Evolutionary conservation across 139 green algal species (phyloP).

Genomic region (Chlorella ohadii): DNA sequence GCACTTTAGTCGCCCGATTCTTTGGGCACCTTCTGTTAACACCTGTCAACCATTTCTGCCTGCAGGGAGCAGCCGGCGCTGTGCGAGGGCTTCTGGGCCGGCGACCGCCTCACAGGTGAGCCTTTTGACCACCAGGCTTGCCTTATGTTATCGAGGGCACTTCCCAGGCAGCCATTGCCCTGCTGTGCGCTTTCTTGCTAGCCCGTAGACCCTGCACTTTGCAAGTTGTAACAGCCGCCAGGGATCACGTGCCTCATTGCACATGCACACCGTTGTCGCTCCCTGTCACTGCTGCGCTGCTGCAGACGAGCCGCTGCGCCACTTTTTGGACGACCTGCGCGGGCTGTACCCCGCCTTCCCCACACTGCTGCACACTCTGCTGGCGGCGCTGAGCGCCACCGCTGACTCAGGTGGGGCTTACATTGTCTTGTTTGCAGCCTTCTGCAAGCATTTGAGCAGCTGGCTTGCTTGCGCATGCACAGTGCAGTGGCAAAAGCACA

Average conservation of each 20-base stretch:
- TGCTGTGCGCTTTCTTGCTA: not conserved
- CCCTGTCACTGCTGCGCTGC: not conserved
- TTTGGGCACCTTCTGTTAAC: too few relatives aligned
- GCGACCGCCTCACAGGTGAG: constrained; percentile 22
- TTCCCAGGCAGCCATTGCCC: too few relatives aligned
- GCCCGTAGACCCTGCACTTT: not conserved
- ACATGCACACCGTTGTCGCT: not conserved
- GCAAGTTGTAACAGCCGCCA: too few relatives aligned
- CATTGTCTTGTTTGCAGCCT: too few relatives aligned
- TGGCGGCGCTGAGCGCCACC: constrained; percentile 47
- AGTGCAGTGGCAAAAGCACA: too few relatives aligned
- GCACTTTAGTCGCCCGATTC: too few relatives aligned
- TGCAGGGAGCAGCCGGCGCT: constrained; percentile 39
- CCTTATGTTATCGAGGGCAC: too few relatives aligned
- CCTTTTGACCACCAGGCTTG: too few relatives aligned
- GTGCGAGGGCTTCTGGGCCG: constrained; percentile 47
- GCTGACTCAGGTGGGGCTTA: not conserved
- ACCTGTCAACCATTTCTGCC: not conserved
- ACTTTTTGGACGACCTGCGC: constrained; percentile 53
- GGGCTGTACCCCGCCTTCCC: constrained; percentile 65
- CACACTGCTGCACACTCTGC: constrained; percentile 56
- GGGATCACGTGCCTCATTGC: too few relatives aligned
- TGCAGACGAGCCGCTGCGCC: constrained; percentile 52
- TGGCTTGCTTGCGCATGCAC: too few relatives aligned
- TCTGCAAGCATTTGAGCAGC: too few relatives aligned